Evolutionary conservation across 768 basidiomycete species (phyloP).

Genomic region (Naematelia encephala): DNA sequence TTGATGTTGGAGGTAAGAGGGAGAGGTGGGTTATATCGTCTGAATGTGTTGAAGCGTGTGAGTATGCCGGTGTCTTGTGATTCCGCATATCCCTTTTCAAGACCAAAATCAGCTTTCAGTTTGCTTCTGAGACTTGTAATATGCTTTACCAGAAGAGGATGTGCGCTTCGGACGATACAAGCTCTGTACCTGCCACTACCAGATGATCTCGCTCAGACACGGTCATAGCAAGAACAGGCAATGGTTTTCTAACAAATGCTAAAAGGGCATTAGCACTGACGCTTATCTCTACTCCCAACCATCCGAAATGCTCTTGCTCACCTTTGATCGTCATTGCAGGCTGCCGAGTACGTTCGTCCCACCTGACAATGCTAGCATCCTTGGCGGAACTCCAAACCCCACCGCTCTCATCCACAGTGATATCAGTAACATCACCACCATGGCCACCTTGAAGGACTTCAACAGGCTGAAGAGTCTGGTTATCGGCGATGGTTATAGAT

Average conservation of each 20-base stretch:
- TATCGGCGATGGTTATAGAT: slow-evolving; percentile 42
- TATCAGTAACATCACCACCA: slow-evolving; percentile 30
- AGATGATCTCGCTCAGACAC: slow-evolving; percentile 52
- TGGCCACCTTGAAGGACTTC: slow-evolving; percentile 42
- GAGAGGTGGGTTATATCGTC: slow-evolving; percentile 82
- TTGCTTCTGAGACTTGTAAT: neutral
- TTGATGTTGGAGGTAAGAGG: slow-evolving; percentile 53
- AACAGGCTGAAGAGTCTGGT: slow-evolving; percentile 40
- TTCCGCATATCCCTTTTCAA: slow-evolving; percentile 70
- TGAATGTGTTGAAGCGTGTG: slow-evolving; percentile 83
- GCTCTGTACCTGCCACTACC: slow-evolving; percentile 77
- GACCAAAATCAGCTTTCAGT: no score
- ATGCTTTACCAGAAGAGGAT: slow-evolving; percentile 73
- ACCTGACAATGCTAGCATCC: slow-evolving; percentile 44
- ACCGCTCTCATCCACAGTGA: slow-evolving; percentile 19
- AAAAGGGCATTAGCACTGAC: neutral
- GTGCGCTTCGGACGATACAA: slow-evolving; percentile 74
- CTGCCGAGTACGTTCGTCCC: slow-evolving; percentile 46
- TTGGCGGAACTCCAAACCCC: slow-evolving; percentile 42
- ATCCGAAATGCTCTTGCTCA: slow-evolving; percentile 16
- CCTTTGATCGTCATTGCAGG: slow-evolving; percentile 42
- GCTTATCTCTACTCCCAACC: neutral
- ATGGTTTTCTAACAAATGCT: slow-evolving; percentile 40
- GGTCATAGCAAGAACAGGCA: slow-evolving; percentile 43
- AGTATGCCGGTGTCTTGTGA: slow-evolving; percentile 64